These are phyloP conservation scores for Ceratocystis eucalypticola DNA, from an alignment of 2,329 filamentous ascomycete species.

Conservation along the genomic window DNA sequence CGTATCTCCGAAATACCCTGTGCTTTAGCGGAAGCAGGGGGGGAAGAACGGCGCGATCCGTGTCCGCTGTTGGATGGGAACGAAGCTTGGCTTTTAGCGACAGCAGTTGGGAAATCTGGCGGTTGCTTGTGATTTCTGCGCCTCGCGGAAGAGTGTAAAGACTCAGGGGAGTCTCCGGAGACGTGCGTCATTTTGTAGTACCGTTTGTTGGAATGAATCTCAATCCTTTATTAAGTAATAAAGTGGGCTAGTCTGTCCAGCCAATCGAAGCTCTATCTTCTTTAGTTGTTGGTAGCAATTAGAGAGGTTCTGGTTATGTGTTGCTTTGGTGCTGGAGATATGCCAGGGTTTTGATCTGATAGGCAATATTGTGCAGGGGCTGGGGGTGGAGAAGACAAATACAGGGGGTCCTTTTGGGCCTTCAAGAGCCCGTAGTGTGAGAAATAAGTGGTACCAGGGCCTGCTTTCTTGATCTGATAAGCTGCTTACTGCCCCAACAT, in stretches of 20 bases:
- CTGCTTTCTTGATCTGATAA: too few relatives aligned
- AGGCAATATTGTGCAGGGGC: neutral
- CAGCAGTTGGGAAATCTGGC: neutral
- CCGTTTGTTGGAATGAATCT: too few relatives aligned
- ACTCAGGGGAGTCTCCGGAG: neutral
- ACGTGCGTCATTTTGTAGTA: neutral
- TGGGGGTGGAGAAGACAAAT: neutral
- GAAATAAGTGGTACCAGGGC: too few relatives aligned
- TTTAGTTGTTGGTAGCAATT: neutral
- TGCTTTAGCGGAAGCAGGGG: neutral
- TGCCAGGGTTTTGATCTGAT: slow-evolving; percentile 10
- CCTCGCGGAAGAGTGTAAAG: neutral
- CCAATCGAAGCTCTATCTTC: neutral
- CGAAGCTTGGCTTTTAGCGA: neutral
- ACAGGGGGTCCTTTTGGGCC: neutral
- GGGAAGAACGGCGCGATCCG: neutral
- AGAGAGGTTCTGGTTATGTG: neutral
- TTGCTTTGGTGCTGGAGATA: slow-evolving; percentile 6
- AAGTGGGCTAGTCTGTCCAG: neutral
- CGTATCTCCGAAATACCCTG: neutral
- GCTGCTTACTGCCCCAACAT: too few relatives aligned
- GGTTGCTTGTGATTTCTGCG: neutral
- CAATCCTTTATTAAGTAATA: neutral
- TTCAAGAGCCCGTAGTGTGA: neutral
- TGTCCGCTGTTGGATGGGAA: neutral